These are phyloP conservation scores for Danielia reshetovae DNA, from an alignment of 805 yeast genomes.

Conservation along the genomic window DNA sequence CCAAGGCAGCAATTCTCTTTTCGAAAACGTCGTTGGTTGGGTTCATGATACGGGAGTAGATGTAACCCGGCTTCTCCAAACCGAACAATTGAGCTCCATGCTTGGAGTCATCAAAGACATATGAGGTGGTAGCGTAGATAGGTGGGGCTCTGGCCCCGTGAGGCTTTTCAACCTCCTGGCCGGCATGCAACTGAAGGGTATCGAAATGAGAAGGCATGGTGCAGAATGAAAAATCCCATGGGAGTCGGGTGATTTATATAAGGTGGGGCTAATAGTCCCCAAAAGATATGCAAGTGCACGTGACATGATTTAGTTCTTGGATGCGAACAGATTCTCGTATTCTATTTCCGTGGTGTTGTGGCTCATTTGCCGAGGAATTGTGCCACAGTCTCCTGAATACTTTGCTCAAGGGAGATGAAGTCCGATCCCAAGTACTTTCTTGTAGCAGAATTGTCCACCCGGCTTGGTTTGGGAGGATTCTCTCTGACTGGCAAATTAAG, in stretches of 20 bases:
- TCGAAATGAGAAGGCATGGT: constrained; percentile 68
- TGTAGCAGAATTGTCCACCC: too few species aligned
- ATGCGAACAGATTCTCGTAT: too few species aligned
- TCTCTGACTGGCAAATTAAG: too few species aligned
- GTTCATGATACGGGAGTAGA: constrained; percentile 86
- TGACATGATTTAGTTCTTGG: constrained; percentile 4
- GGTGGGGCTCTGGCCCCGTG: constrained; percentile 86
- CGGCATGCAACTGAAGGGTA: constrained; percentile 92
- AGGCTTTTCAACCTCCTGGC: constrained; percentile 68
- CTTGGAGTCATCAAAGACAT: constrained; percentile 79
- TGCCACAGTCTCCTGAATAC: too few species aligned
- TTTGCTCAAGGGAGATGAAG: too few species aligned
- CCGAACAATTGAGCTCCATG: constrained; percentile 92
- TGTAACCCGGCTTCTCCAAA: constrained; percentile 76
- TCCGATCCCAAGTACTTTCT: too few species aligned
- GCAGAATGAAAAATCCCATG: too few species aligned
- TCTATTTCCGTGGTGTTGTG: too few species aligned
- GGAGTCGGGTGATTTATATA: constrained; percentile 1
- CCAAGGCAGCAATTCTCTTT: constrained; percentile 87
- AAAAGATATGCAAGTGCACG: constrained; percentile 12
- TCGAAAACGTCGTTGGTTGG: constrained; percentile 93
- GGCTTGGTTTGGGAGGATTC: too few species aligned
- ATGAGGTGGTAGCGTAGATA: constrained; percentile 88
- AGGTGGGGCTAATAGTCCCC: not conserved
- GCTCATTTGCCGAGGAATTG: too few species aligned